Base-by-base conservation (phyloP, 306 rosid genomes). In the Casuarina cunninghamiana region DNA sequence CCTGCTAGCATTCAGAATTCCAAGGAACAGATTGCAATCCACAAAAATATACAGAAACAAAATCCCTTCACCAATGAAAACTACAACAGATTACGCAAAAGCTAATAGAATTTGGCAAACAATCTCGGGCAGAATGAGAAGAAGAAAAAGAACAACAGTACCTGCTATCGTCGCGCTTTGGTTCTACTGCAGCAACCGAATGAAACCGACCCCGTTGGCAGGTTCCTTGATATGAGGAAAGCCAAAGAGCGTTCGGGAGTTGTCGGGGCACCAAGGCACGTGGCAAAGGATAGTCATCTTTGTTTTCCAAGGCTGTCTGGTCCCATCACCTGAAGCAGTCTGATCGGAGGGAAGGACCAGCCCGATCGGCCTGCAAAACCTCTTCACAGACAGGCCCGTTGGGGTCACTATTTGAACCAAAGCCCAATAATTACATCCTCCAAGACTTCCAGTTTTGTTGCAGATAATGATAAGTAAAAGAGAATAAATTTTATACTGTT, bases 171-270 rank as follows among this genome's bases (percentile, higher is more conserved):
- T 3, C 16, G 13, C 6, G 16, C 43, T 12, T 35, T 43, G 44
- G 43, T 62, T 62, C 2, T 43, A 32, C 12, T 12, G 68, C 68
- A 62, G 42, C 68, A 2, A 4, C n/a, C 68, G 17, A 10, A 26
- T 10, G 44, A 62, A 42, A 58, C 68, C 0, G 44, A 62, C 19
- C 11, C 2, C 43, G 44, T 62, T 12, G 68, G 43, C 8, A 62
- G 67, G 42, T 60, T 60, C 67, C 67, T 6, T 60, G 13, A 26
- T 32, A 10, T 60, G 39, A 10, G 44, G 68, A 62, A 10, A 45
- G 48, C 67, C 39, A 16, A 49, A 44, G 75, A 77, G 55, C 77
- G 38, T 61, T 71, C 77, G 4, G 66, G 72, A 71, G 10, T 3
- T 46, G 16, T 1, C 37, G 63, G 6, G 3, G 32, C 32, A 26